These are phyloP conservation scores for Diospyros kaki DNA, from an alignment of 148 eudicot genomes.

Conservation along the genomic window DNA sequence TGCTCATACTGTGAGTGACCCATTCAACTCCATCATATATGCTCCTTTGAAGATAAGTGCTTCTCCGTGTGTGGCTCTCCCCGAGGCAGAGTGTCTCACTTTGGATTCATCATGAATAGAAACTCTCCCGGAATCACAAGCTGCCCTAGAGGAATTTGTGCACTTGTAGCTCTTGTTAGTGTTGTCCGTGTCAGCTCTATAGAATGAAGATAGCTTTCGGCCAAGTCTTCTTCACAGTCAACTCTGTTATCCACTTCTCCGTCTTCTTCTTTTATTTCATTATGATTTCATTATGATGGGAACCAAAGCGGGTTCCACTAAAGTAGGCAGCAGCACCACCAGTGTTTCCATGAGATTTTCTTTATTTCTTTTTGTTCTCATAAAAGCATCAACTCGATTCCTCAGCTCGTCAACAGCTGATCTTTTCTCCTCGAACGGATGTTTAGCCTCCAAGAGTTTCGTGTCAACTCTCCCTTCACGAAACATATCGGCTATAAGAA, in stretches of 20 bases:
- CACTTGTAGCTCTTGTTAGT: conserved; percentile 31
- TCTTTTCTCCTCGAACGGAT: conserved; percentile 63
- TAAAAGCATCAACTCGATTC: conserved; percentile 52
- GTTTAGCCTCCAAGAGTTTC: conserved; percentile 54
- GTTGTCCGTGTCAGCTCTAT: conserved; percentile 48
- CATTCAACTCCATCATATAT: conserved; percentile 61
- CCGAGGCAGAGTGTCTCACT: conserved; percentile 40
- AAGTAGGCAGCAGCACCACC: conserved; percentile 24
- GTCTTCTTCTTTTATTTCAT: conserved; percentile 37
- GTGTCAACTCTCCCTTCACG: conserved; percentile 52
- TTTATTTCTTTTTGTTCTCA: conserved; percentile 37
- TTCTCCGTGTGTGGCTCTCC: conserved; percentile 49
- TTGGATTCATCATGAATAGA: conserved; percentile 32
- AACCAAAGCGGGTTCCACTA: conserved; percentile 19
- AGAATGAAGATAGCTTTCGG: conserved; percentile 69
- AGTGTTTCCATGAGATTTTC: conserved; percentile 30
- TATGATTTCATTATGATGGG: conserved; percentile 29
- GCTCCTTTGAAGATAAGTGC: conserved; percentile 48
- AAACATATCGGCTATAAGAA: conserved; percentile 47
- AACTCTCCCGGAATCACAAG: conserved; percentile 24
- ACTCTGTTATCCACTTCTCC: conserved; percentile 47
- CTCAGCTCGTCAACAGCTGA: conserved; percentile 54
- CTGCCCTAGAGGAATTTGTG: conserved; percentile 20
- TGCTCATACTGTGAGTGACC: conserved; percentile 26
- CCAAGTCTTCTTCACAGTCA: conserved; percentile 44